Conservation (phyloP, 106 monocot genomes). For the Acorus calamus region DNA sequence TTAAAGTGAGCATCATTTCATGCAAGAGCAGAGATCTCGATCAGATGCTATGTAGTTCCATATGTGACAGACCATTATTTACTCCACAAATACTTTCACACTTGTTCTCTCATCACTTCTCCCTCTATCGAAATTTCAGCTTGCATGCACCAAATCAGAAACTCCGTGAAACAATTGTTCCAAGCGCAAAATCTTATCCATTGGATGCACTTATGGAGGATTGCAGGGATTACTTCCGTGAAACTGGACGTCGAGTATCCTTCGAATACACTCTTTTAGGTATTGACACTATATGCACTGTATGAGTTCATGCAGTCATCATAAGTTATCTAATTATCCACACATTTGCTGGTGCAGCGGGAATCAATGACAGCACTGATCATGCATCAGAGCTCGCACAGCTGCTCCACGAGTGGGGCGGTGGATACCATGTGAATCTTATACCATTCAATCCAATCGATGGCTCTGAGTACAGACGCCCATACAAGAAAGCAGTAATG, state of each 20-base stretch:
- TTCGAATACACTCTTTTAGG: constrained; percentile 96
- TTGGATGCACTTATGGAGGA: constrained; percentile 68
- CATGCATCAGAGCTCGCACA: constrained; percentile 69
- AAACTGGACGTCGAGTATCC: constrained; percentile 79
- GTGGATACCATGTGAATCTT: constrained; percentile 83
- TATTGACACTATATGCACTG: constrained; percentile 3
- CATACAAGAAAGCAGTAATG: constrained; percentile 73
- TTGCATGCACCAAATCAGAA: constrained; percentile 93
- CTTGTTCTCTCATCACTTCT: not conserved
- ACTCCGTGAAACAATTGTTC: constrained; percentile 70
- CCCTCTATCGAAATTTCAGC: constrained; percentile 22
- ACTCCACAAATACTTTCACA: too few species aligned
- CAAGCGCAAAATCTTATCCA: constrained; percentile 90
- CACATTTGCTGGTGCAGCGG: constrained; percentile 39
- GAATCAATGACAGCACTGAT: constrained; percentile 62
- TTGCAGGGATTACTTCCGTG: constrained; percentile 66
- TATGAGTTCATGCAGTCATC: too few species aligned
- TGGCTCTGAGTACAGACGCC: constrained; percentile 83
- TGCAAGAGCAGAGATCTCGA: too few species aligned
- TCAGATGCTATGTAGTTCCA: too few species aligned
- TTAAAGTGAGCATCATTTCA: too few species aligned
- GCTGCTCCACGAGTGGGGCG: constrained; percentile 45
- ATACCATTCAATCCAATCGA: constrained; percentile 95
- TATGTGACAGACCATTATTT: too few species aligned
- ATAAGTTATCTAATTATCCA: not conserved